Evolutionary conservation across 2,329 filamentous ascomycete species (phyloP), one percentile per base, ranked within the genome.

Genomic region (Pyrenochaeta sp.): DNA sequence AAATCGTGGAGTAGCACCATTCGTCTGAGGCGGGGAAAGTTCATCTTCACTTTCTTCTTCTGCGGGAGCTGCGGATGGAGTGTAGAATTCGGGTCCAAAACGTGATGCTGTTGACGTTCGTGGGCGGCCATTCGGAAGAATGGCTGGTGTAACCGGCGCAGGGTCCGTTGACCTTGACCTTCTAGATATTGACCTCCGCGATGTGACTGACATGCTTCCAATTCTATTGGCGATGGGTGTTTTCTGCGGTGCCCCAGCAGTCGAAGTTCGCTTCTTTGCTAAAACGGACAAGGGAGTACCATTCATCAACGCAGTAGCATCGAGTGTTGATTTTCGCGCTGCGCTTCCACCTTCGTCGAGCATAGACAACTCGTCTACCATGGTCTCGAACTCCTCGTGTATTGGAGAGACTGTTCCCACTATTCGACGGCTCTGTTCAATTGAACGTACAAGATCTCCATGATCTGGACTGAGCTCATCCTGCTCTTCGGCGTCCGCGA

Each of bases 381-480:
- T 55, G 7, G 64, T 58, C 21, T 66, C 60, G 19, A 40, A 23
- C 15, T 64, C 60, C 24, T 67, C 62, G 10, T 24, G 53, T 24
- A 60, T 53, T 8, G 59, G 60, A 8, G 58, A 65, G 6, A 60
- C 48, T 4, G 61, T 55, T 1, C 51, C 52, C 3, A 59, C 44
- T 10, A 63, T 46, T 39, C 60, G 62, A 28, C 51, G 53, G 26
- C 58, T 64, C 48, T 60, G 61, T 36, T 67, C 64, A 4, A 65
- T 37, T 2, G 66, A 65, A 34, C 42, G 48, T 20, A 53, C 51
- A 21, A 30, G 30, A n/a, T 65, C 59, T 23, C 60, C 54, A 10
- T 55, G 59, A 14, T 61, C 57, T 19, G 66, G 66, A 30, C 65
- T 69, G 17, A 72, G 55, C 34, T 71, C 65, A 40, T 72, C 69